Evolutionary conservation across 371 early-diverging fungal genomes (phyloP).

Genomic region (Chytridiales sp.): DNA sequence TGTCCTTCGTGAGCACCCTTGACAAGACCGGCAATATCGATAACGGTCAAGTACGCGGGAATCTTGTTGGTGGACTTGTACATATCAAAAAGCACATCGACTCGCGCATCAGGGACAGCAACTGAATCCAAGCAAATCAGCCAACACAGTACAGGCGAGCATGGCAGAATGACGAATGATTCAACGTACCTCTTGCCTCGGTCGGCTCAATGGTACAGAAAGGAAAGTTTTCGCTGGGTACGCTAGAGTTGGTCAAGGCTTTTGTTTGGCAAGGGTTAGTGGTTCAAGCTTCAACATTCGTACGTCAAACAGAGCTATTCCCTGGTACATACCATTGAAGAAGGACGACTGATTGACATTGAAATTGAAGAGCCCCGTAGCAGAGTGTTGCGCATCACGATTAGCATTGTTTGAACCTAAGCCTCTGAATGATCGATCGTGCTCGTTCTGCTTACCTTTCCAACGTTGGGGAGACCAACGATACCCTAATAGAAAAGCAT

Average conservation of each 20-base stretch:
- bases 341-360: slow-evolving; percentile 53
- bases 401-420: too few species aligned
- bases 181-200: too few species aligned
- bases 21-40: slow-evolving; percentile 99
- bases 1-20: slow-evolving; percentile 60
- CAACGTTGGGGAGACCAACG: slow-evolving; percentile 98
- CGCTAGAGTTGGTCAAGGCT: slow-evolving; percentile 82
- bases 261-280: too few species aligned
- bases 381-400: too few species aligned
- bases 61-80: slow-evolving; percentile 65
- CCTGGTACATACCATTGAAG: too few species aligned
- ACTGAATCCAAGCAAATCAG: too few species aligned
- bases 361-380: too few species aligned
- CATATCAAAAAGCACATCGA: slow-evolving; percentile 78
- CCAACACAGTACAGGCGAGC: too few species aligned
- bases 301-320: too few species aligned
- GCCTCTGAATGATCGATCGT: background rate
- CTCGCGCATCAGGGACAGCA: slow-evolving; percentile 89
- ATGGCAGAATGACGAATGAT: too few species aligned
- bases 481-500: slow-evolving; percentile 71
- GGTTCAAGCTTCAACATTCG: too few species aligned
- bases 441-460: slow-evolving; percentile 74
- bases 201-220: slow-evolving; percentile 79
- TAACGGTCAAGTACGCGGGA: slow-evolving; percentile 78
- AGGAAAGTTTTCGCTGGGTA: slow-evolving; percentile 67